phyloP scores from a whole-genome alignment of 768 basidiomycete genomes.

The Artomyces pyxidatus region DNA sequence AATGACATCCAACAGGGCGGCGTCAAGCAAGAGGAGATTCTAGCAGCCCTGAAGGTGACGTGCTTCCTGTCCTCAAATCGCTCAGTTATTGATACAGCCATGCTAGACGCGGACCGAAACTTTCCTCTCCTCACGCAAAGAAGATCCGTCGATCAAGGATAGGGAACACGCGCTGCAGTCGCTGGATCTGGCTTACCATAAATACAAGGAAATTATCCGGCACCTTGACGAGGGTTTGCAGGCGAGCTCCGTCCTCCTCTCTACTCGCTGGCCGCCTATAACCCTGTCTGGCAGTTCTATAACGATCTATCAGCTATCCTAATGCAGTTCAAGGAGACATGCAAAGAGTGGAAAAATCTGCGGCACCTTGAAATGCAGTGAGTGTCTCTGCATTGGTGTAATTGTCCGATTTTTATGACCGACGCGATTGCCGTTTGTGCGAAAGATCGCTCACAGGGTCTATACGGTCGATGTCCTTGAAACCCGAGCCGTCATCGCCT shows the following conservation, averaged over 20 bases:
- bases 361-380: conserved; percentile 74
- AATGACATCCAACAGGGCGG: conserved; percentile 46
- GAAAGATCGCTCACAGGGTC: conserved; percentile 34
- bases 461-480: conserved; percentile 30
- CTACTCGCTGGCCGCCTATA: not conserved
- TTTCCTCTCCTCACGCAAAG: conserved; percentile 71
- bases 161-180: conserved; percentile 77
- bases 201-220: conserved; percentile 75
- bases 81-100: not conserved
- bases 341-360: conserved; percentile 63
- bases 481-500: conserved; percentile 6
- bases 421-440: not conserved
- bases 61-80: not conserved
- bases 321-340: conserved; percentile 64
- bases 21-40: conserved; percentile 53
- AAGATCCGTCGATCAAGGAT: conserved; percentile 69
- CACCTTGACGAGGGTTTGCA: conserved; percentile 88
- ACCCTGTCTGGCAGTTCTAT: conserved; percentile 60
- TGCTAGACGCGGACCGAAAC: conserved; percentile 54
- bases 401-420: not conserved
- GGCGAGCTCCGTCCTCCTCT: conserved; percentile 30
- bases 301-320: conserved; percentile 74
- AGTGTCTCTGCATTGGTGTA: conserved; percentile 18
- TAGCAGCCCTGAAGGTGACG: conserved; percentile 63
- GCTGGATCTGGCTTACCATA: conserved; percentile 79